Base-by-base conservation (phyloP, 768 basidiomycete species). In the Termitomyces titanicus region DNA sequence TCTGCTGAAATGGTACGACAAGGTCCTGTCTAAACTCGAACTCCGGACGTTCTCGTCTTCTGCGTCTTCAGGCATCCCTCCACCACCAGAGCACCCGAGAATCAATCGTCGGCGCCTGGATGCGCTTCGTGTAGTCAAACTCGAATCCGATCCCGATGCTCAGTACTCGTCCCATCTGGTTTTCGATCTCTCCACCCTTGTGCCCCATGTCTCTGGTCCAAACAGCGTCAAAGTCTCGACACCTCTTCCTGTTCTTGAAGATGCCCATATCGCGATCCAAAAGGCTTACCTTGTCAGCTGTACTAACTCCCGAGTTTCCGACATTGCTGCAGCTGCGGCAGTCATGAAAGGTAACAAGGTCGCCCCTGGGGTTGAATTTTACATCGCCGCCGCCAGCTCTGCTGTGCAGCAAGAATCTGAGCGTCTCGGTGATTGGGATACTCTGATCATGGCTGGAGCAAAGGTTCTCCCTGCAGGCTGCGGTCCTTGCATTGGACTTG, bases 261-360 rank as follows among this genome's bases (percentile, higher is more conserved):
- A 82, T 31, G 74, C 79, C 24, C 81, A 78, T 33, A 89, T 98
- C 63, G 73, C 81, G 25, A 97, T 99, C 66, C 82, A 99, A 63
- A 99, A 99, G 71, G 97, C 97, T 0, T 99, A 99, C 72, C 90
- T 99, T 54, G 92, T 99, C 55, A 94, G 91, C 62, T 99, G 97
- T 70, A 98, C 97, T 54, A 99, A 99, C 72, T 94, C 96, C 1
- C 89, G 97, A 38, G 90, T 89, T 3, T 97, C 95, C 0, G 97
- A 99, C 61, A 87, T 99, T 54, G 85, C 92, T 6, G 89, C 91
- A 0, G 96, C 97, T 0, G 97, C 97, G 0, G 81, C 81, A n/a
- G 94, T 98, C 27, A 78, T 99, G 66, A 79, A 82, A 53, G 92
- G 90, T 13, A 81, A 83, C 62, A 86, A 77, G 54, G 83, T 99